Evolutionary conservation across 1,284 basidiomycete species (phyloP).

Genomic region (Sparassis latifolia): DNA sequence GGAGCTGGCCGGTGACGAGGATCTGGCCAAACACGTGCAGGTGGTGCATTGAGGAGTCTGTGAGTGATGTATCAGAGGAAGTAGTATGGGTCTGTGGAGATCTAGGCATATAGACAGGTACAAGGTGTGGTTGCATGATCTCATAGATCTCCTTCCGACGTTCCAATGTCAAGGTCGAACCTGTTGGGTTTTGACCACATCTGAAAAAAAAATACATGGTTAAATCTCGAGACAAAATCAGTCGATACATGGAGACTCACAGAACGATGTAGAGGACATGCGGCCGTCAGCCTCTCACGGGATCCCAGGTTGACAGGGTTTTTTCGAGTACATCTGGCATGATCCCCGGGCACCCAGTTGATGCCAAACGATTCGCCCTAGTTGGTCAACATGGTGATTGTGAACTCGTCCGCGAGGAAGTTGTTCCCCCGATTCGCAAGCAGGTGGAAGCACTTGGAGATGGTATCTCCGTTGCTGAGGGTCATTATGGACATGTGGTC

Average conservation of each 20-base stretch:
- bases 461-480: constrained; percentile 35
- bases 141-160: constrained; percentile 36
- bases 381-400: constrained; percentile 36
- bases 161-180: constrained; percentile 31
- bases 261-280: constrained; percentile 39
- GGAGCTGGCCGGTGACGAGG: too few species aligned
- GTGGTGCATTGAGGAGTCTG: constrained; percentile 38
- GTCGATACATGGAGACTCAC: constrained; percentile 17
- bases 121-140: constrained; percentile 32
- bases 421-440: constrained; percentile 34
- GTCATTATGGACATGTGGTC: constrained; percentile 32
- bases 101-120: constrained; percentile 40
- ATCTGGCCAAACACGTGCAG: constrained; percentile 41
- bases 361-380: constrained; percentile 33
- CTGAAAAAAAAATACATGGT: constrained; percentile 14
- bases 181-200: constrained; percentile 41
- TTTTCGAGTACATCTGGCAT: constrained; percentile 36
- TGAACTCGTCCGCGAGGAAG: constrained; percentile 41
- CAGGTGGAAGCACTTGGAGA: constrained; percentile 37
- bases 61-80: constrained; percentile 23
- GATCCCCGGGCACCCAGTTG: constrained; percentile 36
- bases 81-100: constrained; percentile 30
- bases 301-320: constrained; percentile 32
- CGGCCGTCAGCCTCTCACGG: constrained; percentile 31
- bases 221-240: background rate